phyloP scores from a whole-genome alignment of 2,329 filamentous ascomycete species.

The Fusarium sp. region DNA sequence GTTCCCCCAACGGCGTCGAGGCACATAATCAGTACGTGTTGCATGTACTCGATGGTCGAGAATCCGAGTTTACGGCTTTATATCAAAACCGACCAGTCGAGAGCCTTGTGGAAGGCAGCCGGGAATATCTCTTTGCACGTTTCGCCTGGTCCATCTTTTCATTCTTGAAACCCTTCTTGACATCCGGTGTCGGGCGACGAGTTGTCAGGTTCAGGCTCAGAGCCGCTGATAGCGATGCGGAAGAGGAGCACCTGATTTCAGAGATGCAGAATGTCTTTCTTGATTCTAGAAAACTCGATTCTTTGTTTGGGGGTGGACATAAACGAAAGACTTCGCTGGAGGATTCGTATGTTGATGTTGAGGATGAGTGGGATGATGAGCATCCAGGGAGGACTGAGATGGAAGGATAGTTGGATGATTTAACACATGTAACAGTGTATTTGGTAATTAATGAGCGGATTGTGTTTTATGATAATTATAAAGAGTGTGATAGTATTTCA shows the following conservation, averaged over 20 bases:
- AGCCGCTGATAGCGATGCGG: slow-evolving; percentile 15
- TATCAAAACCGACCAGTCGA: slow-evolving; percentile 33
- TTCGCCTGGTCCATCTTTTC: slow-evolving; percentile 40
- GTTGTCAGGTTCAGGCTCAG: slow-evolving; percentile 22
- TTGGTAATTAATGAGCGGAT: neutral
- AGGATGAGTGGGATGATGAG: slow-evolving; percentile 43
- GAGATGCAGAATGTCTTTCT: slow-evolving; percentile 41
- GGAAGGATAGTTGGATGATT: slow-evolving; percentile 24
- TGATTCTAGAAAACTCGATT: slow-evolving; percentile 29
- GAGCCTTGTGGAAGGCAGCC: slow-evolving; percentile 25
- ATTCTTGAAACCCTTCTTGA: slow-evolving; percentile 29
- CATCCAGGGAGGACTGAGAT: slow-evolving; percentile 32
- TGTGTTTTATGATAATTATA: neutral
- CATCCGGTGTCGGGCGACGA: slow-evolving; percentile 30
- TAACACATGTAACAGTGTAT: neutral
- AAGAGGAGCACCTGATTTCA: slow-evolving; percentile 22
- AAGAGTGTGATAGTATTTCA: neutral
- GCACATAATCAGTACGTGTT: slow-evolving; percentile 24
- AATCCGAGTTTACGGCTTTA: slow-evolving; percentile 37
- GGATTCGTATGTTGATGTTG: slow-evolving; percentile 38
- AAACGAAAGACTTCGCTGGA: slow-evolving; percentile 15
- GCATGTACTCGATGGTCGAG: slow-evolving; percentile 20
- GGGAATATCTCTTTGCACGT: slow-evolving; percentile 29
- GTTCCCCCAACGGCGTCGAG: slow-evolving; percentile 2
- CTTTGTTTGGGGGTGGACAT: slow-evolving; percentile 24